Evolutionary conservation across 73 alveolate genomes (phyloP).

Genomic region (Durusdinium trenchii): DNA sequence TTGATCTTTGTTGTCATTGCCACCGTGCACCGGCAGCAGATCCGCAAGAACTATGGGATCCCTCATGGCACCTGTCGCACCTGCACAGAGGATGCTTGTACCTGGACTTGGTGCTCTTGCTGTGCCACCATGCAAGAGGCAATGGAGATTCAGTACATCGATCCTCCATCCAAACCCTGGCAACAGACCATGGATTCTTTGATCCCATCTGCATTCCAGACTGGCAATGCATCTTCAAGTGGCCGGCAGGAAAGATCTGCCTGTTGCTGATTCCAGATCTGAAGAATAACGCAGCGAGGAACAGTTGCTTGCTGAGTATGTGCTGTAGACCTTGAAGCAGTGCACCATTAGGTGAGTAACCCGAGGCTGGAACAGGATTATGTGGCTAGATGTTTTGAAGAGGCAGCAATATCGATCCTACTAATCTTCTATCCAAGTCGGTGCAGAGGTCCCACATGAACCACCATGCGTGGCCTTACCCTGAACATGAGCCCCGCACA

Average conservation of each 20-base stretch:
- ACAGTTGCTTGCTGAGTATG: no score
- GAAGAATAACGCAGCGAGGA: no score
- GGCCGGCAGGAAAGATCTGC: constrained; percentile 16
- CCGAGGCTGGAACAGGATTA: no score
- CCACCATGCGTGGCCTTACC: no score
- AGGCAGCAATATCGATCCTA: no score
- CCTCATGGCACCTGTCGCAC: constrained; percentile 11
- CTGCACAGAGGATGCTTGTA: constrained; percentile 31
- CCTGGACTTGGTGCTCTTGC: constrained; percentile 58
- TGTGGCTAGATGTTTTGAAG: no score
- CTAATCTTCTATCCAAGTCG: no score
- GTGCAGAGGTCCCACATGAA: no score
- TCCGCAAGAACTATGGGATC: constrained; percentile 25
- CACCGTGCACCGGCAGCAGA: constrained; percentile 34
- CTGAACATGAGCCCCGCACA: not conserved
- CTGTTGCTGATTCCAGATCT: constrained; percentile 8
- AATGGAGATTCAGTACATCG: constrained; percentile 33
- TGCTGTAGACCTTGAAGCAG: no score
- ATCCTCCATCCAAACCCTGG: constrained; percentile 8
- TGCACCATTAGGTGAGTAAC: no score
- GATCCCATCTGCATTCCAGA: not conserved
- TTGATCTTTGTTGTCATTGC: not conserved
- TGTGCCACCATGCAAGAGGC: constrained; percentile 67
- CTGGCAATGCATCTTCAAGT: not conserved
- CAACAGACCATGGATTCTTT: constrained; percentile 51